These are phyloP conservation scores for Epichloe sibirici DNA, from an alignment of 2,329 filamentous ascomycete genomes.

Conservation along the genomic window DNA sequence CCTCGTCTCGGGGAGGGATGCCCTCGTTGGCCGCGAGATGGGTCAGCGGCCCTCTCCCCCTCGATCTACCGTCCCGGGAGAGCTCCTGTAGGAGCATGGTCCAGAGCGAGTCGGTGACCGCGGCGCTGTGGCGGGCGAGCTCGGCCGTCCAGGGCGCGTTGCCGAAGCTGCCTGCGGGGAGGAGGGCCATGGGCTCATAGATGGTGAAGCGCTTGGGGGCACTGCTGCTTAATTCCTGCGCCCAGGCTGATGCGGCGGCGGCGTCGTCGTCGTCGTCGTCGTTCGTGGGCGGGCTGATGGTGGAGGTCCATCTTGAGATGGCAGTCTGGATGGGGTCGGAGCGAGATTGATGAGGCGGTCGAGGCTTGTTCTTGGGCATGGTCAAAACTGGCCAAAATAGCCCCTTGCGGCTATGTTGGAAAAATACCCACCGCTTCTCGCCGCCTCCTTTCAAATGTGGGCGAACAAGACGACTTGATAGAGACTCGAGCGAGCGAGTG, in stretches of 20 bases:
- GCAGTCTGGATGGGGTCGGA: slow-evolving; percentile 21
- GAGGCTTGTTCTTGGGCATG: slow-evolving; percentile 15
- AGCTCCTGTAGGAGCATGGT: slow-evolving; percentile 33
- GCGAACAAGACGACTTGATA: too few relatives aligned
- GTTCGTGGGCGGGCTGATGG: slow-evolving; percentile 1
- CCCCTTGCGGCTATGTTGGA: too few relatives aligned
- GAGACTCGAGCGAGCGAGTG: too few relatives aligned
- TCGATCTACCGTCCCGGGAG: slow-evolving; percentile 25
- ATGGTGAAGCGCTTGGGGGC: slow-evolving; percentile 46
- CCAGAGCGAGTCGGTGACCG: slow-evolving; percentile 31
- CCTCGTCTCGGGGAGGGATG: slow-evolving; percentile 36
- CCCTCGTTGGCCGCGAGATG: slow-evolving; percentile 50
- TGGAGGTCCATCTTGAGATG: slow-evolving; percentile 17
- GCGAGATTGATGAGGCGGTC: slow-evolving; percentile 4
- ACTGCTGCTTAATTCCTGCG: slow-evolving; percentile 22
- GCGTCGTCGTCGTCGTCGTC: background rate
- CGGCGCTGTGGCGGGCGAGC: slow-evolving; percentile 16
- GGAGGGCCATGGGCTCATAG: slow-evolving; percentile 49
- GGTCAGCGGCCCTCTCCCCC: slow-evolving; percentile 25
- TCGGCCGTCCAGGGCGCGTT: slow-evolving; percentile 26
- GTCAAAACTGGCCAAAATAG: background rate
- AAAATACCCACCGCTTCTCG: too few relatives aligned
- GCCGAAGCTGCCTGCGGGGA: slow-evolving; percentile 46
- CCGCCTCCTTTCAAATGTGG: too few relatives aligned
- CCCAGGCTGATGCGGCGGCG: slow-evolving; percentile 6